Evolutionary conservation across 2,329 filamentous ascomycete species (phyloP).

Genomic region (Phialemoniopsis sp.): DNA sequence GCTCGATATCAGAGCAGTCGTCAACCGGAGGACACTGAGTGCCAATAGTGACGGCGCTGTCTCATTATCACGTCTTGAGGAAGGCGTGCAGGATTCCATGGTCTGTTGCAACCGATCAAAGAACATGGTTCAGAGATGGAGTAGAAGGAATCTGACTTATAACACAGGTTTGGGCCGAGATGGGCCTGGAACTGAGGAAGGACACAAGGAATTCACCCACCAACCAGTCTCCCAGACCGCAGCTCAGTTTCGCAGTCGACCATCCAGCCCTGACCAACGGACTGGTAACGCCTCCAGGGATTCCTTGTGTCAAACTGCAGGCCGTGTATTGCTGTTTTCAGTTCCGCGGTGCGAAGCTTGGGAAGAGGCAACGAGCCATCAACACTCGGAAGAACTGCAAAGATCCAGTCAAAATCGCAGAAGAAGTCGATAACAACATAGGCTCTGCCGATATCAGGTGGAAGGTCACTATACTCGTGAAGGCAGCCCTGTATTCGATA

Average conservation of each 20-base stretch:
- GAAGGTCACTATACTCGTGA: constrained; percentile 1
- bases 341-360: background rate
- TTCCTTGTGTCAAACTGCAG: constrained; percentile 9
- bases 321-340: constrained; percentile 7
- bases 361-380: too few species aligned
- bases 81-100: too few species aligned
- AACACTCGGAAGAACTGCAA: too few species aligned
- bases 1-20: background rate
- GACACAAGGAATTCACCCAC: background rate
- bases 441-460: background rate
- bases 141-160: background rate
- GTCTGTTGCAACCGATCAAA: too few species aligned
- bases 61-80: too few species aligned
- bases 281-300: constrained; percentile 5
- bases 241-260: constrained; percentile 2
- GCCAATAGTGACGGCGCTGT: too few species aligned
- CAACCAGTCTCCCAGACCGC: background rate
- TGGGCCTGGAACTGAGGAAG: background rate
- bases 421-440: too few species aligned
- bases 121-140: too few species aligned
- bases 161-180: background rate
- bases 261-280: constrained; percentile 7
- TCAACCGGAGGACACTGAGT: too few species aligned
- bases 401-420: too few species aligned
- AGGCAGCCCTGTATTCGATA: constrained; percentile 5